Evolutionary conservation across 2,329 filamentous ascomycete genomes (phyloP).

Genomic region (Diaporthe ilicicola): DNA sequence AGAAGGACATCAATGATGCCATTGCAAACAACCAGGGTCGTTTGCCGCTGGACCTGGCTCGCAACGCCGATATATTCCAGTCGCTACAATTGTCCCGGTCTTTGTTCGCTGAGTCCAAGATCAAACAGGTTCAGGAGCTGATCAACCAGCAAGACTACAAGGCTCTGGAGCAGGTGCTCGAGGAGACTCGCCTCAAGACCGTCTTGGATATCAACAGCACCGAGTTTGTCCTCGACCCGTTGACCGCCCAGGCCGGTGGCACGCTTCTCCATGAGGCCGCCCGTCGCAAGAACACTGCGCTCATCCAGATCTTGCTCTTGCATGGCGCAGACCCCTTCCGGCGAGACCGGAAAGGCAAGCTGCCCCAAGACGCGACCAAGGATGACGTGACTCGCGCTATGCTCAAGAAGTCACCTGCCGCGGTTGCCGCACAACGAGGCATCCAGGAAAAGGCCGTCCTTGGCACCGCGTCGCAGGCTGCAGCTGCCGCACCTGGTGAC

Average conservation of each 20-base stretch:
- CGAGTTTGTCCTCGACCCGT: slow-evolving; percentile 84
- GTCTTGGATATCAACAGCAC: slow-evolving; percentile 91
- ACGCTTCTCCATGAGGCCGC: slow-evolving; percentile 94
- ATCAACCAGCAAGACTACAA: slow-evolving; percentile 79
- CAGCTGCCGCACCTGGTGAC: slow-evolving; percentile 63
- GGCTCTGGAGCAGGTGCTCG: slow-evolving; percentile 78
- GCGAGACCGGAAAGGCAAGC: slow-evolving; percentile 91
- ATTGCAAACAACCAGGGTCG: slow-evolving; percentile 85
- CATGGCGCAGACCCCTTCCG: slow-evolving; percentile 97
- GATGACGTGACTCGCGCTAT: slow-evolving; percentile 90
- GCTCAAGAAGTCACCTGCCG: slow-evolving; percentile 92
- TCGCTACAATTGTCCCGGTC: slow-evolving; percentile 90
- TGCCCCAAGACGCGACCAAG: slow-evolving; percentile 95
- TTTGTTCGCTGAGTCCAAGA: slow-evolving; percentile 86
- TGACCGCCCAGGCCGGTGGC: slow-evolving; percentile 83
- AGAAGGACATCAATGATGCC: slow-evolving; percentile 86
- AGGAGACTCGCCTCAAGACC: slow-evolving; percentile 85
- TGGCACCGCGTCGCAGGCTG: slow-evolving; percentile 68
- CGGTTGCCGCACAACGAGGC: slow-evolving; percentile 90
- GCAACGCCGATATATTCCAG: slow-evolving; percentile 95
- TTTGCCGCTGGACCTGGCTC: slow-evolving; percentile 85
- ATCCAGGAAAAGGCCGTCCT: slow-evolving; percentile 98
- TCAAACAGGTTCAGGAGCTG: slow-evolving; percentile 83
- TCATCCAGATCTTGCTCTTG: slow-evolving; percentile 89
- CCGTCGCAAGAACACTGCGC: slow-evolving; percentile 82